Evolutionary conservation across 176 grass and related monocot genomes (phyloP).

Genomic region (Poa pratensis): DNA sequence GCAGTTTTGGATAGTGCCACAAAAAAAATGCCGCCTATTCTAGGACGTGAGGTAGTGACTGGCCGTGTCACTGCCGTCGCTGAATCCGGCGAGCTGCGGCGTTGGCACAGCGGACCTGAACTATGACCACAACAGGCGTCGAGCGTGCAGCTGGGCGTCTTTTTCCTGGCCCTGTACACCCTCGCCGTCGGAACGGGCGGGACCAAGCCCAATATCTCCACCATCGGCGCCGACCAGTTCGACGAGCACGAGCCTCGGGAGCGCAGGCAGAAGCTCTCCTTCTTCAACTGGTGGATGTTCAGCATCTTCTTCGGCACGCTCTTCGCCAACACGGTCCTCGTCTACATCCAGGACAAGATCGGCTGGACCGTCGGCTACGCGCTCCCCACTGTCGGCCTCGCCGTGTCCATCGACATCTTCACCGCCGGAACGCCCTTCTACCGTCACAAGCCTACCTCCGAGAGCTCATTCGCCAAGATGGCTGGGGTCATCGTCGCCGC

Average conservation of each 20-base stretch:
- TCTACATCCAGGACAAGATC: conserved; percentile 88
- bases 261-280: conserved; percentile 80
- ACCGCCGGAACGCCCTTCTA: conserved; percentile 76
- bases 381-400: conserved; percentile 76
- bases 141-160: conserved; percentile 67
- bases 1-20: too few relatives aligned
- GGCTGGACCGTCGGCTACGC: conserved; percentile 87
- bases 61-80: conserved; percentile 68
- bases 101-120: conserved; percentile 45
- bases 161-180: conserved; percentile 82
- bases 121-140: conserved; percentile 59
- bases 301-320: conserved; percentile 98
- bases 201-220: conserved; percentile 97
- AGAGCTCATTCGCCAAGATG: conserved; percentile 80
- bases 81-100: conserved; percentile 70
- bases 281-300: conserved; percentile 99
- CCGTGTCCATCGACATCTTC: conserved; percentile 77
- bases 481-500: conserved; percentile 64
- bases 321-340: conserved; percentile 78
- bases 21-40: too few relatives aligned
- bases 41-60: too few relatives aligned
- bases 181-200: conserved; percentile 86
- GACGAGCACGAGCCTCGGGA: conserved; percentile 71
- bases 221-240: conserved; percentile 95
- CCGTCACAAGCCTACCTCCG: conserved; percentile 75